These are phyloP conservation scores for Castanopsis chinensis DNA, from an alignment of 306 rosid genomes.

Conservation along the genomic window DNA sequence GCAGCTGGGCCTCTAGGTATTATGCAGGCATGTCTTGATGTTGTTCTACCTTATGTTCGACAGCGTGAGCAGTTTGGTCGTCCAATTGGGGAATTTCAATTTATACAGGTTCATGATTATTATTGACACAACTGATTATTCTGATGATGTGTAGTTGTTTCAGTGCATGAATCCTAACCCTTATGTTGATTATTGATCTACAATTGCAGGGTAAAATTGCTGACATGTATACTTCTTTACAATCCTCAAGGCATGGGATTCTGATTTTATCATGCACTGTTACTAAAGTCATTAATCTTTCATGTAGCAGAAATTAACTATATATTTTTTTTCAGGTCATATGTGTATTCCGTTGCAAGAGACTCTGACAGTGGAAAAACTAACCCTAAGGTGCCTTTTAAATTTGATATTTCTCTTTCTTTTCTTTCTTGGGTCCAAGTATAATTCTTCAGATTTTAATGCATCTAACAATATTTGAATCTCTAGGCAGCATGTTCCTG, in stretches of 20 bases:
- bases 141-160: background rate
- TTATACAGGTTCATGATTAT: slow-evolving; percentile 67
- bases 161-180: slow-evolving; percentile 10
- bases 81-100: slow-evolving; percentile 96
- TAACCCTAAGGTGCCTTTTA: slow-evolving; percentile 65
- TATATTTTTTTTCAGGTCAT: slow-evolving; percentile 60
- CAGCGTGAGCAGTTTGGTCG: slow-evolving; percentile 96
- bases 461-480: background rate
- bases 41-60: slow-evolving; percentile 80
- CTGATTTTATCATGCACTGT: slow-evolving; percentile 10
- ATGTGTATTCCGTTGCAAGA: slow-evolving; percentile 93
- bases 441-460: background rate
- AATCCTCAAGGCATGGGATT: slow-evolving; percentile 75
- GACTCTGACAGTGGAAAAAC: slow-evolving; percentile 84
- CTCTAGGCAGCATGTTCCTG: background rate
- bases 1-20: slow-evolving; percentile 88
- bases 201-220: slow-evolving; percentile 84
- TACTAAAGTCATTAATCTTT: background rate
- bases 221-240: slow-evolving; percentile 88
- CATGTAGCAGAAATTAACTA: slow-evolving; percentile 15
- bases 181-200: slow-evolving; percentile 15
- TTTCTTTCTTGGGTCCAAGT: background rate
- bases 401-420: background rate
- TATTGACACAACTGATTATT: slow-evolving; percentile 3
- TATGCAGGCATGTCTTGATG: slow-evolving; percentile 96